These are phyloP conservation scores for Hyaloperonospora arabidopsidis DNA, from an alignment of 352 stramenopile genomes.

Conservation along the genomic window DNA sequence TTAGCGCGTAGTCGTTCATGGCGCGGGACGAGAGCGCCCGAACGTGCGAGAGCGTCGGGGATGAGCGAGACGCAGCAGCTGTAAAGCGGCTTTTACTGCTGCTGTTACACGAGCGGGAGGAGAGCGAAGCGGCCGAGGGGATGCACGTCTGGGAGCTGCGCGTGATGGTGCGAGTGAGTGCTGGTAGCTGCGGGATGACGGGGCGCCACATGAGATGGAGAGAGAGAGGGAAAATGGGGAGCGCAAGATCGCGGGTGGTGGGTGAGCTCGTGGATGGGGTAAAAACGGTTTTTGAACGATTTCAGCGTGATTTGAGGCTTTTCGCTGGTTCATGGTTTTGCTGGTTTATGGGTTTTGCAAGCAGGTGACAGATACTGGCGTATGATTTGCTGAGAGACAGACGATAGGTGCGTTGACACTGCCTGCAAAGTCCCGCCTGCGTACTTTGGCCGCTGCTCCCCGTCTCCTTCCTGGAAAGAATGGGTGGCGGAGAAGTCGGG, in stretches of 20 bases:
- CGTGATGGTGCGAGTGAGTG: constrained; percentile 6
- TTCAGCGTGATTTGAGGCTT: no score
- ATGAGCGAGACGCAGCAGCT: background rate
- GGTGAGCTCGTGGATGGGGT: no score
- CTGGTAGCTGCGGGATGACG: constrained; percentile 25
- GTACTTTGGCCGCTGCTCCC: constrained; percentile 25
- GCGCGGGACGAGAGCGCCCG: constrained; percentile 20
- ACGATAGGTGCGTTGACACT: constrained; percentile 12
- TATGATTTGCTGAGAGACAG: constrained; percentile 12
- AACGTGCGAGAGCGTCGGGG: constrained; percentile 7
- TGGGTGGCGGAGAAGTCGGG: constrained; percentile 8
- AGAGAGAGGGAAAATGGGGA: no score
- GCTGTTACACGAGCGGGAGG: background rate
- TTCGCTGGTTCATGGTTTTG: no score
- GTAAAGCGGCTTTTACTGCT: background rate
- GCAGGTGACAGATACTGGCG: background rate
- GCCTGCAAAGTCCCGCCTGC: constrained; percentile 10
- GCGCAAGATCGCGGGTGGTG: no score
- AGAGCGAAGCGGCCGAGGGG: no score
- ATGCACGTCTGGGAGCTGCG: constrained; percentile 16
- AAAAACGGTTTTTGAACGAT: no score
- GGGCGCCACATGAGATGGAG: constrained; percentile 24
- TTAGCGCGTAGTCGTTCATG: constrained; percentile 33
- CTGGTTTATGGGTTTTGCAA: no score
- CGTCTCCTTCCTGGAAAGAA: constrained; percentile 12